Evolutionary conservation across 768 basidiomycete species (phyloP).

Genomic region (Daedalea quercina): DNA sequence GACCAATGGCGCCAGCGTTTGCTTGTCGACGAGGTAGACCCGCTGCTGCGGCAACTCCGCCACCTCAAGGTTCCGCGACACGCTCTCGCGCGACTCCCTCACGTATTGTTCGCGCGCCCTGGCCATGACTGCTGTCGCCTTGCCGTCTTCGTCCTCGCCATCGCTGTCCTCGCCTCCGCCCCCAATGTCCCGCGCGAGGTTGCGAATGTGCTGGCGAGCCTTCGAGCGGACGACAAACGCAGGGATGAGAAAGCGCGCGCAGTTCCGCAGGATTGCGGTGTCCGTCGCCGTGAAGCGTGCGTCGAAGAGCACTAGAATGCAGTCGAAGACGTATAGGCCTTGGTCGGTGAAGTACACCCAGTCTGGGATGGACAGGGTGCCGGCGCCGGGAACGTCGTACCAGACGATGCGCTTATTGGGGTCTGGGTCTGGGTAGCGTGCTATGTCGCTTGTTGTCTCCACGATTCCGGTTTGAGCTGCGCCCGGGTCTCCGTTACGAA

Average conservation of each 20-base stretch:
- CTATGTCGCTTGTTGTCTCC: neutral
- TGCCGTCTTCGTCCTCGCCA: neutral
- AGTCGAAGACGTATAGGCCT: constrained; percentile 2
- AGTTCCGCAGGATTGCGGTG: neutral
- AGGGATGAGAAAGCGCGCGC: neutral
- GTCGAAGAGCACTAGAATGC: constrained; percentile 1
- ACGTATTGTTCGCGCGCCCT: neutral
- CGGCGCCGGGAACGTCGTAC: constrained; percentile 2
- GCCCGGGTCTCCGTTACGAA: neutral
- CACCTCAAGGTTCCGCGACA: neutral
- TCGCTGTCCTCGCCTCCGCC: neutral
- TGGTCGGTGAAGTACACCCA: constrained; percentile 2
- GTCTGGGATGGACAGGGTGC: neutral
- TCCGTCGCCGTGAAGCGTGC: neutral
- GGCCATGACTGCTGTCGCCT: neutral
- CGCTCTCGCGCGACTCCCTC: neutral
- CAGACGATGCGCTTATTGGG: neutral
- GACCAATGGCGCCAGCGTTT: neutral
- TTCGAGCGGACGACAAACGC: neutral
- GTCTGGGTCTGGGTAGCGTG: neutral
- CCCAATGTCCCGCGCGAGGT: neutral
- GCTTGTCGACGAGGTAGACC: neutral
- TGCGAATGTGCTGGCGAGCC: neutral
- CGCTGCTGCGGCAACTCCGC: neutral
- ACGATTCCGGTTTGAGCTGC: neutral